A percentile compares a stretch with the other conserved stretches of the same genome.
phyloP scores from a whole-genome alignment of 148 eudicot genomes.

The Camellia japonica region DNA sequence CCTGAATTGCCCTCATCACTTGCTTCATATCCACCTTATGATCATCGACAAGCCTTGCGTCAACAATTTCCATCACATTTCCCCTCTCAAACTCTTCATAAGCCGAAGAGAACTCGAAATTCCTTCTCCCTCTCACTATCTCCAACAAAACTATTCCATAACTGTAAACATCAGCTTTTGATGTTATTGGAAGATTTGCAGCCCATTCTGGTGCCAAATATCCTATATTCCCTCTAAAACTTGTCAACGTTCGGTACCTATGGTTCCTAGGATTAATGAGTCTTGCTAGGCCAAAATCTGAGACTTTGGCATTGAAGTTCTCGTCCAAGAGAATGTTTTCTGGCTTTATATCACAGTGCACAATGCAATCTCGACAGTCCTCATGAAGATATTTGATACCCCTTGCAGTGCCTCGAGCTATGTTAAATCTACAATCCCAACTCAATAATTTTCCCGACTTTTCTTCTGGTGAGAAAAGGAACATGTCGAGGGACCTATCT shows the following conservation, averaged over 20 bases:
- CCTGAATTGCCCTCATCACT: slow-evolving; percentile 52
- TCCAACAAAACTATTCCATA: slow-evolving; percentile 83
- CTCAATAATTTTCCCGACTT: slow-evolving; percentile 38
- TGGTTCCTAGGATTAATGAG: slow-evolving; percentile 56
- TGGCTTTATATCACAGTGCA: slow-evolving; percentile 82
- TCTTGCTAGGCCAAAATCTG: slow-evolving; percentile 83
- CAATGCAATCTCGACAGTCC: slow-evolving; percentile 82
- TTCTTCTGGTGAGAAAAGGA: slow-evolving; percentile 42
- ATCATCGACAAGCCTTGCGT: slow-evolving; percentile 37
- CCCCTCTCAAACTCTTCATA: slow-evolving; percentile 72
- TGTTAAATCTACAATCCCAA: slow-evolving; percentile 63
- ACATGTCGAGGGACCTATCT: slow-evolving; percentile 67
- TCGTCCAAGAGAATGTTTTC: slow-evolving; percentile 81
- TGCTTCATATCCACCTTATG: slow-evolving; percentile 51
- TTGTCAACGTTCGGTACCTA: slow-evolving; percentile 51
- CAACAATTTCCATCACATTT: slow-evolving; percentile 46
- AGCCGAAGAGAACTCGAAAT: slow-evolving; percentile 80
- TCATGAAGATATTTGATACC: slow-evolving; percentile 86
- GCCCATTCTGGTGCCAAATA: slow-evolving; percentile 92
- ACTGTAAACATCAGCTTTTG: slow-evolving; percentile 79
- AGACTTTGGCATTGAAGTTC: slow-evolving; percentile 61
- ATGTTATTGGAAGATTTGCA: slow-evolving; percentile 63
- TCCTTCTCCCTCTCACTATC: slow-evolving; percentile 75
- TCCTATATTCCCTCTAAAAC: slow-evolving; percentile 72
- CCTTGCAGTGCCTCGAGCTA: slow-evolving; percentile 74